phyloP scores from a whole-genome alignment of 257 asterid species.

The Solanum chmielewskii region DNA sequence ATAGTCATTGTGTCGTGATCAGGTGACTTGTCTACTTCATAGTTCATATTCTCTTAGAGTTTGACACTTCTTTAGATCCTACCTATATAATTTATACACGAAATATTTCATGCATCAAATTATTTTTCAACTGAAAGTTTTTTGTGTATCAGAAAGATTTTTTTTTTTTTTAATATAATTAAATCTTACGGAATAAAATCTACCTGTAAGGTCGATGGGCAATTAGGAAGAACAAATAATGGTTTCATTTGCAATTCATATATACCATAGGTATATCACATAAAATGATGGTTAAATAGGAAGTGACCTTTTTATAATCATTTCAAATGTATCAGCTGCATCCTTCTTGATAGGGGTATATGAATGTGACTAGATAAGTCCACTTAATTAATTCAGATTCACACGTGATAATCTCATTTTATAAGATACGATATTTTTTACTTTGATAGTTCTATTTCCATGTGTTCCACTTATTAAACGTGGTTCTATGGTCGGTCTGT shows the following conservation, averaged over 20 bases:
- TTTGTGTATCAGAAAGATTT: neutral
- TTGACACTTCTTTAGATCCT: neutral
- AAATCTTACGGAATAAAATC: neutral
- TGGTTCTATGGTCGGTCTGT: accelerated
- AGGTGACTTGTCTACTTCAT: neutral
- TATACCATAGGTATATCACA: neutral
- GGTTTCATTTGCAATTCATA: neutral
- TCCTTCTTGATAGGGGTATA: neutral
- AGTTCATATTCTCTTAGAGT: neutral
- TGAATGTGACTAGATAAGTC: neutral
- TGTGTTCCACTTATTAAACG: neutral
- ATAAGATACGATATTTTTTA: neutral
- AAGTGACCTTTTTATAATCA: neutral
- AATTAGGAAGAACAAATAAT: neutral
- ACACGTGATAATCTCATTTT: neutral
- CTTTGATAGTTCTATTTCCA: neutral
- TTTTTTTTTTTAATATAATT: neutral
- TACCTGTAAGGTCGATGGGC: neutral
- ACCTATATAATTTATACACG: neutral
- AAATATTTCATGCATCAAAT: neutral
- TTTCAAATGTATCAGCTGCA: neutral
- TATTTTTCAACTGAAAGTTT: neutral
- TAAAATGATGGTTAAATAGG: neutral
- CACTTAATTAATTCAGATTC: neutral
- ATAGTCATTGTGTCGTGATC: neutral